phyloP scores from a whole-genome alignment of 495 filamentous ascomycete species.

The Lasiosphaeris hirsuta region DNA sequence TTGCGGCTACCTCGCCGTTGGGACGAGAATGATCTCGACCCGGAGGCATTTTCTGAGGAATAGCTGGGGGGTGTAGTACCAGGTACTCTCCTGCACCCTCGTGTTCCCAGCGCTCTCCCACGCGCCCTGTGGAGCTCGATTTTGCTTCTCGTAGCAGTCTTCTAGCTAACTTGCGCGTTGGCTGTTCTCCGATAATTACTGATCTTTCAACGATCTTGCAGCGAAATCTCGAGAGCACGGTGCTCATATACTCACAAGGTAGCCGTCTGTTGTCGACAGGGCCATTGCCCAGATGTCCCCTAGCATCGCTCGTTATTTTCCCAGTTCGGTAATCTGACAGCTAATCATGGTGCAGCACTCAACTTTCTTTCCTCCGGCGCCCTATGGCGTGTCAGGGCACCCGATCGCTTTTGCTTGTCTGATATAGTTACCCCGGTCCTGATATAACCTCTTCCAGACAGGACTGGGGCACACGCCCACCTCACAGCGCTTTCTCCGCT shows the following conservation, averaged over 20 bases:
- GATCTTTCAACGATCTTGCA: no score
- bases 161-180: no score
- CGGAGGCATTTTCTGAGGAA: no score
- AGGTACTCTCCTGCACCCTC: no score
- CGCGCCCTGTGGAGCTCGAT: no score
- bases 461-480: conserved; percentile 20
- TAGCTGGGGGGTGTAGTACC: no score
- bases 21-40: no score
- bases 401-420: conserved; percentile 36
- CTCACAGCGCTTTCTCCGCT: conserved; percentile 22
- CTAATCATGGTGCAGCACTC: conserved; percentile 19
- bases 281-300: not conserved
- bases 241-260: not conserved
- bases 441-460: conserved; percentile 38
- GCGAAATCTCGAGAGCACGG: no score
- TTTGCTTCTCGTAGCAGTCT: no score
- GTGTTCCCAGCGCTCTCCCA: no score
- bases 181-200: no score
- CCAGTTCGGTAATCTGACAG: conserved; percentile 32
- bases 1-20: not conserved
- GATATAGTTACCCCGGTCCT: conserved; percentile 45
- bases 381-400: conserved; percentile 43
- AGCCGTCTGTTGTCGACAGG: not conserved
- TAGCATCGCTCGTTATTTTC: not conserved
- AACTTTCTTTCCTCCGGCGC: conserved; percentile 27